Base-by-base conservation (phyloP, 495 filamentous ascomycete genomes). In the Poronia punctata region DNA sequence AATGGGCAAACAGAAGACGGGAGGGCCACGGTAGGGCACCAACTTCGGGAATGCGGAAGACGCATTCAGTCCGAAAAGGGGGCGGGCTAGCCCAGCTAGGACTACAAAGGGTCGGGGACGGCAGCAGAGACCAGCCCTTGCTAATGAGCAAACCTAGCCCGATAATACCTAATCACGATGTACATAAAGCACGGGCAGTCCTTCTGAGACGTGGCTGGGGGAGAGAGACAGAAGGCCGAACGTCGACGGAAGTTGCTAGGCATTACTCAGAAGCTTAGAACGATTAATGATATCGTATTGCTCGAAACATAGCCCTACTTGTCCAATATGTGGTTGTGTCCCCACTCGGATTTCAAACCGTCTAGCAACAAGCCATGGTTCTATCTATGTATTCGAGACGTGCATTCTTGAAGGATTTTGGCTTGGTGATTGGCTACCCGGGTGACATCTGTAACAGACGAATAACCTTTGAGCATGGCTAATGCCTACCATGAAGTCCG, bases 101-200 rank as follows among this genome's bases (percentile, higher is more conserved):
- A 60, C 50, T 35, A 56, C 21, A 32, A 32, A 26, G 44, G 41
- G 40, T n/a, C 41, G 33, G 35, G 31, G 41, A 46, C 40, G 42
- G 24, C 40, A 43, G 31, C 34, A 35, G 41, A 40, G 43, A 36
- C 38, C 47, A 50, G 48, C n/a, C n/a, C n/a, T n/a, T n/a, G n/a
- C 43, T 57, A 60, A 60, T 54, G 35, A 50, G 50, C 53, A 38
- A 49, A 54, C 48, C 50, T 57, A 53, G 56, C 50, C 54, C 53
- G 56, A 44, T 60, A 60, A 60, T 60, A 60, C 49, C 49, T 60
- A 60, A 60, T 60, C 48, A 45, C 50, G 46, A 52, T 57, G 54
- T 57, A 55, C 39, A 60, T 55, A 57, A n/a, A 36, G 43, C 35
- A 48, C 38, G 40, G 49, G 49, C 46, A 50, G 24, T 33, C 37